Base-by-base conservation (phyloP, 208 protist genomes). In the Acanthamoeba quina region DNA sequence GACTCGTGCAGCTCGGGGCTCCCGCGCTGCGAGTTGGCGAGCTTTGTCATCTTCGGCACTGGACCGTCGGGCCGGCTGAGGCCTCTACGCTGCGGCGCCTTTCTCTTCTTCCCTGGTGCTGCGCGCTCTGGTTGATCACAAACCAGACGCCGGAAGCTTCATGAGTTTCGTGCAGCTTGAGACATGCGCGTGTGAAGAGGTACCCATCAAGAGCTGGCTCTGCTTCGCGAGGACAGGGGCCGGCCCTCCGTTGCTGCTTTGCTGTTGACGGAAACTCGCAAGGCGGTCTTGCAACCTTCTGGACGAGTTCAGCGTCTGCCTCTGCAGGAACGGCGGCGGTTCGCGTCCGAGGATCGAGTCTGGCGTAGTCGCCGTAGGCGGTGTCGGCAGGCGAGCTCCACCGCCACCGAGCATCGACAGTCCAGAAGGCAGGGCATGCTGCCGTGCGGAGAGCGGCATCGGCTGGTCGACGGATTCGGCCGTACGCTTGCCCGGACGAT, bases 211-310 rank as follows among this genome's bases (percentile, higher is more conserved):
- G 29, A 41, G 31, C 15, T 78, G 70, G 70, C 37, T 78, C 37
- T 26, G 70, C 37, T 52, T 10, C 7, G 26, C 29, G 24, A 29
- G 58, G 21, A 7, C 64, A 37, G n/a, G 64, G 3, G 64, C 1
- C 0, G 2, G 64, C 0, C 64, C 29, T 70, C 29, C 64, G 29
- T 19, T 37, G 9, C 64, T 31, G 29, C 64, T 11, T 19, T 70
- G 64, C 21, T 78, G 70, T 21, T 78, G 70, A 78, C 70, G 70
- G 21, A 78, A 52, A 37, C 19, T 78, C 7, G 70, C 70, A n/a
- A 78, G 70, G 29, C 70, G 70, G 5, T 78, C 37, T 29, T 78
- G 70, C 11, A 78, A 13, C 10, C 70, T 47, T 9, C 70, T 41
- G 19, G 70, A 78, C 17, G 70, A 74, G 4, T 41, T 52, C 5